Percentiles rank a stretch among this genome's conserved stretches.
These are phyloP conservation scores for Hypholoma sublateritium DNA, from an alignment of 768 basidiomycete species.

Conservation along the genomic window DNA sequence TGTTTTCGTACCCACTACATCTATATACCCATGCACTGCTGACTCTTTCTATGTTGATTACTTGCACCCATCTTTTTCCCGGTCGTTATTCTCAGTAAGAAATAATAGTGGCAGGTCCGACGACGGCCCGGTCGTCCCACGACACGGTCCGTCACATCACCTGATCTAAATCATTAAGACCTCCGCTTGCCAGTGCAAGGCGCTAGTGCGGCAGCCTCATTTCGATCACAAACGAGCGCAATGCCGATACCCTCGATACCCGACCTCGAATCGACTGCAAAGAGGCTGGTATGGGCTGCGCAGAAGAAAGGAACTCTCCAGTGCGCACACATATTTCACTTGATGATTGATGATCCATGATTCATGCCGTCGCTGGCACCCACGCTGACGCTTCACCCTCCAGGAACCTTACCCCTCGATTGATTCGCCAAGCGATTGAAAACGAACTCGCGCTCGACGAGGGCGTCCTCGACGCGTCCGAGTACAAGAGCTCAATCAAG, in stretches of 20 bases:
- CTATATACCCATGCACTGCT: too few relatives aligned
- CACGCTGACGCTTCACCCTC: neutral
- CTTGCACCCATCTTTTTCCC: too few relatives aligned
- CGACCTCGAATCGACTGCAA: conserved; percentile 31
- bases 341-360: too few relatives aligned
- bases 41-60: too few relatives aligned
- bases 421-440: conserved; percentile 53
- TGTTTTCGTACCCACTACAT: too few relatives aligned
- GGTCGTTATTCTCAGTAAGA: too few relatives aligned
- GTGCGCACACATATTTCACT: conserved; percentile 11
- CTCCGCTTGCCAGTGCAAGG: too few relatives aligned
- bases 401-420: conserved; percentile 47
- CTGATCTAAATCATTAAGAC: conserved; percentile 4
- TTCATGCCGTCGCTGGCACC: too few relatives aligned
- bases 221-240: too few relatives aligned
- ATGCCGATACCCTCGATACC: conserved; percentile 29
- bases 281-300: conserved; percentile 27
- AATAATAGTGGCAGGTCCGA: too few relatives aligned
- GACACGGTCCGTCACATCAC: conserved; percentile 16
- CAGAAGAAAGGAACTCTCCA: conserved; percentile 28
- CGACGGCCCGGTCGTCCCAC: neutral
- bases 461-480: conserved; percentile 39
- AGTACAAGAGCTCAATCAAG: conserved; percentile 50
- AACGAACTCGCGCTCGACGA: conserved; percentile 39
- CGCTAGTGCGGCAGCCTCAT: neutral